Evolutionary conservation across 495 filamentous ascomycete genomes (phyloP).

Genomic region (Penicillium ochrochloron): DNA sequence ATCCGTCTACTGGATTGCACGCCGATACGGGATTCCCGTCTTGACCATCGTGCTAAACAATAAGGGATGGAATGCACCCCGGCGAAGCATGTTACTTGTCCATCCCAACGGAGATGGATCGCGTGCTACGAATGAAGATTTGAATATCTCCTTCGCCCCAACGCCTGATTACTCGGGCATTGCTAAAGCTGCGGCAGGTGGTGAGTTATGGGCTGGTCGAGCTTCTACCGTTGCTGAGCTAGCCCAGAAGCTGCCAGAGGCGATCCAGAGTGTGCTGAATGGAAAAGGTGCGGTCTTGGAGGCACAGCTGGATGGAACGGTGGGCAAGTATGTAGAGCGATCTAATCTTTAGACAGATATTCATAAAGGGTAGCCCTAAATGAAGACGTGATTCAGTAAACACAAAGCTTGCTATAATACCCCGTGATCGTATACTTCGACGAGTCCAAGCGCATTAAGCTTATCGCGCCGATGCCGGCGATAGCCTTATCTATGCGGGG

Average conservation of each 20-base stretch:
- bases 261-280: constrained; percentile 67
- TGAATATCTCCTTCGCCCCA: constrained; percentile 88
- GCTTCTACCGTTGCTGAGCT: constrained; percentile 68
- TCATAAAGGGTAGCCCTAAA: not conserved
- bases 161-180: constrained; percentile 90
- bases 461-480: constrained; percentile 45
- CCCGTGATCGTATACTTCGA: not conserved
- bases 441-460: constrained; percentile 23
- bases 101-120: constrained; percentile 82
- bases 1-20: constrained; percentile 89
- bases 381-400: not conserved
- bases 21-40: constrained; percentile 84
- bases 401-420: not conserved
- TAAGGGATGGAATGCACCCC: constrained; percentile 90
- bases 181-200: constrained; percentile 85
- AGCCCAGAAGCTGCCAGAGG: constrained; percentile 62
- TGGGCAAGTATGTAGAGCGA: constrained; percentile 45
- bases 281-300: constrained; percentile 73
- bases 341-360: not conserved
- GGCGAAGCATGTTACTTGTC: constrained; percentile 74
- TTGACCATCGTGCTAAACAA: constrained; percentile 94
- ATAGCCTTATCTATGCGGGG: constrained; percentile 50
- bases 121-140: constrained; percentile 77
- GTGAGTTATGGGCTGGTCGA: constrained; percentile 70
- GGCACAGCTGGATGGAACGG: constrained; percentile 52